phyloP scores from a whole-genome alignment of 2,329 filamentous ascomycete genomes.

The Westerdykella sp. region DNA sequence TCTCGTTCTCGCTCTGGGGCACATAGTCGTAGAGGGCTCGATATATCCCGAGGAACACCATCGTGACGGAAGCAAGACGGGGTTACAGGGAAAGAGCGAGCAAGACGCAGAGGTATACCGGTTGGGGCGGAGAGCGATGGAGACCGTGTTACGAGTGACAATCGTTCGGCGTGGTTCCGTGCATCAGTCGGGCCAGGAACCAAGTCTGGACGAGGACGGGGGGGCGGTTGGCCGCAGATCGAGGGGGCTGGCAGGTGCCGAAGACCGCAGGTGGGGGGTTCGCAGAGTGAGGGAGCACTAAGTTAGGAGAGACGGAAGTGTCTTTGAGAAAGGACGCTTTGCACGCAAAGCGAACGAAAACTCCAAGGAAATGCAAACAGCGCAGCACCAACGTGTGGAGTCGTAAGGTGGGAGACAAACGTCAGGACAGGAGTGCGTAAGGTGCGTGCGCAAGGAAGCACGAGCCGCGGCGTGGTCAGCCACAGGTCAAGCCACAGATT shows the following conservation, averaged over 20 bases:
- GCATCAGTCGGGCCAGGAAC: slow-evolving; percentile 26
- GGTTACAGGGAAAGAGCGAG: background rate
- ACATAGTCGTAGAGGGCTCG: slow-evolving; percentile 88
- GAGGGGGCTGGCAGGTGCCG: slow-evolving; percentile 17
- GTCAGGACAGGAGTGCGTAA: no score
- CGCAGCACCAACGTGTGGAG: no score
- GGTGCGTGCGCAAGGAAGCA: no score
- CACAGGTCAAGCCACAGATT: no score
- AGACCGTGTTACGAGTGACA: slow-evolving; percentile 11
- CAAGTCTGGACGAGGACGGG: slow-evolving; percentile 5
- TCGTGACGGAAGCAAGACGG: slow-evolving; percentile 35
- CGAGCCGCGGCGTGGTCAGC: no score
- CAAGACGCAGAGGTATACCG: no score
- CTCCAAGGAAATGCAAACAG: no score
- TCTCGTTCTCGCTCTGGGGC: slow-evolving; percentile 79
- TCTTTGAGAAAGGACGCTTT: background rate
- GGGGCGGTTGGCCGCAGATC: slow-evolving; percentile 14
- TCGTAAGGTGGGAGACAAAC: no score
- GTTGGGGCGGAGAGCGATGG: no score
- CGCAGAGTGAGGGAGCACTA: background rate
- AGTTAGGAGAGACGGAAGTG: no score
- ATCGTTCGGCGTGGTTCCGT: slow-evolving; percentile 11
- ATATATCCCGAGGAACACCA: slow-evolving; percentile 91
- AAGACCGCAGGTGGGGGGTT: slow-evolving; percentile 1
- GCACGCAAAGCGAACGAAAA: no score